A percentile compares a stretch with the other conserved stretches of the same genome.
Conservation (phyloP, 352 stramenopile genomes). For the Phytopythium vexans region DNA sequence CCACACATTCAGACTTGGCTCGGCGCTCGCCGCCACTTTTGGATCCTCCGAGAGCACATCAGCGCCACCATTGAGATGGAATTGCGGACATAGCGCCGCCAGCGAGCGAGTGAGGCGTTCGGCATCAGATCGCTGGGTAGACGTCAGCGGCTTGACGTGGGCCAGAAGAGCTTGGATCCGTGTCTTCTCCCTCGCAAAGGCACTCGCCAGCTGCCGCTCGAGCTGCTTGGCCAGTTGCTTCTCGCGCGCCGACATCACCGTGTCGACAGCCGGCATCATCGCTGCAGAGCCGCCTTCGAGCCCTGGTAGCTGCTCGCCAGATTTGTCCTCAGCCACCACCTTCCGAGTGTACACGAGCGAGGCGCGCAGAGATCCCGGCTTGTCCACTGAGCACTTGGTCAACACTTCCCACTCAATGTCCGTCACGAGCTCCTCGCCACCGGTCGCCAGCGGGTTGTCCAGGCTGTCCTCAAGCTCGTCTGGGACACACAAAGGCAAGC, state of each 20-base stretch:
- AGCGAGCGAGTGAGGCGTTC: conserved; percentile 30
- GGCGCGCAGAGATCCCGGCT: conserved; percentile 38
- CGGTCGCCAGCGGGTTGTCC: conserved; percentile 25
- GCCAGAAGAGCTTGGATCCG: conserved; percentile 41
- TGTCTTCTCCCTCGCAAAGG: conserved; percentile 60
- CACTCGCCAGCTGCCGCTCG: conserved; percentile 32
- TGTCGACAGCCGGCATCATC: conserved; percentile 20
- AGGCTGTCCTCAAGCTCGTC: conserved; percentile 63
- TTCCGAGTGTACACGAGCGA: conserved; percentile 59
- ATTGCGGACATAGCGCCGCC: conserved; percentile 56
- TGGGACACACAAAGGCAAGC: conserved; percentile 1
- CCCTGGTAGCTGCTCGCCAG: conserved; percentile 6
- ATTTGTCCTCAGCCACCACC: conserved; percentile 38
- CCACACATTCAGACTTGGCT: conserved; percentile 83
- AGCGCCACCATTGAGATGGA: conserved; percentile 62
- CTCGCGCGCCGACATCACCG: conserved; percentile 42
- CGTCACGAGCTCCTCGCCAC: conserved; percentile 53
- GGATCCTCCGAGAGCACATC: conserved; percentile 17
- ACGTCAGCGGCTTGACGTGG: conserved; percentile 30
- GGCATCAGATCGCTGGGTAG: conserved; percentile 18
- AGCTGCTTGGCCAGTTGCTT: conserved; percentile 42
- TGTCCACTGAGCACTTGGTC: conserved; percentile 38
- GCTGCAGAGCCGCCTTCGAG: background rate
- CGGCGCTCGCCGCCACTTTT: conserved; percentile 9
- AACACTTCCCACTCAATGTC: conserved; percentile 80